These are phyloP conservation scores for Fraxinus dipetala DNA, from an alignment of 305 asterid species.

Conservation along the genomic window DNA sequence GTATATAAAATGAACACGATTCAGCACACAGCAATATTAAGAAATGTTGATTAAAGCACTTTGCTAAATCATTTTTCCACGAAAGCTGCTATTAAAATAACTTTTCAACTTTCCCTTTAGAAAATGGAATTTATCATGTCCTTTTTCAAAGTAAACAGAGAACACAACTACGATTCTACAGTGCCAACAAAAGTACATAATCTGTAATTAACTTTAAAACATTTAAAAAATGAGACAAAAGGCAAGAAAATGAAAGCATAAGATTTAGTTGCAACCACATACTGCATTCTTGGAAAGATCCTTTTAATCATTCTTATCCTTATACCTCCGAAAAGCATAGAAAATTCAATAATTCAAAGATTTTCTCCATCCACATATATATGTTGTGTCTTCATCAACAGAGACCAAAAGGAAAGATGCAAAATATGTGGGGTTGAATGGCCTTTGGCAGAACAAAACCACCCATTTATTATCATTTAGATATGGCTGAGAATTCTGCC, in stretches of 20 bases:
- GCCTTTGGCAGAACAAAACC: slow-evolving; percentile 38
- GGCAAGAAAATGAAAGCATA: slow-evolving; percentile 21
- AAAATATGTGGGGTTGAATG: slow-evolving; percentile 32
- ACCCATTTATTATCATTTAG: slow-evolving; percentile 38
- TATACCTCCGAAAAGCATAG: slow-evolving; percentile 21
- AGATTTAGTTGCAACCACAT: slow-evolving; percentile 34
- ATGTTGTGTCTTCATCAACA: slow-evolving; percentile 23
- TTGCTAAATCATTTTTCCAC: too few relatives aligned
- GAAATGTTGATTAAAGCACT: too few relatives aligned
- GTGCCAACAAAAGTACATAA: neutral
- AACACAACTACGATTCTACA: neutral
- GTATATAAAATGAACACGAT: too few relatives aligned
- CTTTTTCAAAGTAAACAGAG: too few relatives aligned
- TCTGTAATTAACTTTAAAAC: neutral
- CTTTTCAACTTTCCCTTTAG: too few relatives aligned
- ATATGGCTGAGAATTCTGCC: slow-evolving; percentile 26
- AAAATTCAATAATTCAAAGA: slow-evolving; percentile 14
- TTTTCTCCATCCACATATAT: slow-evolving; percentile 38
- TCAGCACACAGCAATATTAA: too few relatives aligned
- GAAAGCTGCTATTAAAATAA: too few relatives aligned
- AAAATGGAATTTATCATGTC: too few relatives aligned
- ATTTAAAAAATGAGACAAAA: neutral
- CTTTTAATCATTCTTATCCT: slow-evolving; percentile 40
- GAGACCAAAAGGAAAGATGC: slow-evolving; percentile 26
- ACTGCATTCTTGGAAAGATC: slow-evolving; percentile 10